These are phyloP conservation scores for Chlamydomonas sphaeroides DNA, from an alignment of 139 green algal genomes.

Conservation along the genomic window DNA sequence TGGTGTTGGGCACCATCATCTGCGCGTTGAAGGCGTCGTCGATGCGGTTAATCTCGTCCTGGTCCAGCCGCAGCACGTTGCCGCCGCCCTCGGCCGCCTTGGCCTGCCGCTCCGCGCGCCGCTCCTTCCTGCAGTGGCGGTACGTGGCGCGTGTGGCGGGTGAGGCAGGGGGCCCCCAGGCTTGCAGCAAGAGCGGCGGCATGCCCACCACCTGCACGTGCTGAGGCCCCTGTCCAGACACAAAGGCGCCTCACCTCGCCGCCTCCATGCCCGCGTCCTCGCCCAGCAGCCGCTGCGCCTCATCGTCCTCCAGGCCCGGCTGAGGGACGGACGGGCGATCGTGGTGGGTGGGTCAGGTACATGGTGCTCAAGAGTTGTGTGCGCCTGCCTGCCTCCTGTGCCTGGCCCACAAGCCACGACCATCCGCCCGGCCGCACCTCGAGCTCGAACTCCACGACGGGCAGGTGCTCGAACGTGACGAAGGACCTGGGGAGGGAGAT, in stretches of 20 bases:
- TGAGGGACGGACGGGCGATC: background rate
- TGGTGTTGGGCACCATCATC: conserved; percentile 70
- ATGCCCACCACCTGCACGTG: no score
- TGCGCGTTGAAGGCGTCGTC: conserved; percentile 76
- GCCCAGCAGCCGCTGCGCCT: conserved; percentile 48
- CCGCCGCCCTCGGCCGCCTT: conserved; percentile 28
- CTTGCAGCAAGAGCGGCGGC: no score
- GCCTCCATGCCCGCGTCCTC: conserved; percentile 54
- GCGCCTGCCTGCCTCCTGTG: no score
- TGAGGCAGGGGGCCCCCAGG: no score
- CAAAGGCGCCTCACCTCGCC: conserved; percentile 12
- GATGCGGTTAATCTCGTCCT: conserved; percentile 59
- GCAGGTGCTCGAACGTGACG: conserved; percentile 86
- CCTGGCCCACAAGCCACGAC: no score
- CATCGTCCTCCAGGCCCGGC: conserved; percentile 30
- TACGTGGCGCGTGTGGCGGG: no score
- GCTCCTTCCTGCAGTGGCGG: background rate
- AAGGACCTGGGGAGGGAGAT: conserved; percentile 61
- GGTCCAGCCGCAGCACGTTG: conserved; percentile 72
- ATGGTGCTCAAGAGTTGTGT: no score
- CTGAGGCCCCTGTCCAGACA: no score
- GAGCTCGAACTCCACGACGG: conserved; percentile 84
- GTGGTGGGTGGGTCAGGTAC: no score
- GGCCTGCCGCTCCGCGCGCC: background rate
- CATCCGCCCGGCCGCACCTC: conserved; percentile 28